A percentile compares a stretch with the other conserved stretches of the same genome.
These are phyloP conservation scores for Mucor indicus DNA, from an alignment of 371 early-diverging fungal species.

Conservation along the genomic window DNA sequence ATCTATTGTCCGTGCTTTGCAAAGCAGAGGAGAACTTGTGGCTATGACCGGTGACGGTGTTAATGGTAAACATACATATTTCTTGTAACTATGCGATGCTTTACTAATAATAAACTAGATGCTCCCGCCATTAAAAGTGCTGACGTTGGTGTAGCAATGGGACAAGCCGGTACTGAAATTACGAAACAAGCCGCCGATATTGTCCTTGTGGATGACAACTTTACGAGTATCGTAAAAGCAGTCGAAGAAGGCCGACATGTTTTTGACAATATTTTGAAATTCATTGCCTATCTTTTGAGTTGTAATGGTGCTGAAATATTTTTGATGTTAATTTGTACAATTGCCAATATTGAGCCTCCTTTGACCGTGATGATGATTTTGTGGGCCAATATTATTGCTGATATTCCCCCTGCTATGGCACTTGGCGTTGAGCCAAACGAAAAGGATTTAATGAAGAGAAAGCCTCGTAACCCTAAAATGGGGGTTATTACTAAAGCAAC, in stretches of 20 bases:
- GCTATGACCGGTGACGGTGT: slow-evolving; percentile 91
- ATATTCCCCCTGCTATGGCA: slow-evolving; percentile 78
- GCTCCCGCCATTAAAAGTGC: slow-evolving; percentile 91
- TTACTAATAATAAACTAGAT: slow-evolving; percentile 60
- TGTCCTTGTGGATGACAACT: slow-evolving; percentile 80
- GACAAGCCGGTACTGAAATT: slow-evolving; percentile 82
- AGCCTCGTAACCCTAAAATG: slow-evolving; percentile 67
- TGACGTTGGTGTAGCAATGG: slow-evolving; percentile 93
- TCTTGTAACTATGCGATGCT: not conserved
- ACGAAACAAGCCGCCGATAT: slow-evolving; percentile 89
- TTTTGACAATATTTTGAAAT: slow-evolving; percentile 88
- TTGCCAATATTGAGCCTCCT: slow-evolving; percentile 46
- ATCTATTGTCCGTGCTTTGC: slow-evolving; percentile 91
- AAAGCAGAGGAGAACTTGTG: slow-evolving; percentile 69
- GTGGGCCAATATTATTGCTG: slow-evolving; percentile 45
- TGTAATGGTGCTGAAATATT: slow-evolving; percentile 80
- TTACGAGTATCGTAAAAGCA: slow-evolving; percentile 75
- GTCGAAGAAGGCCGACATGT: slow-evolving; percentile 80
- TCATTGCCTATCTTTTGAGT: slow-evolving; percentile 80
- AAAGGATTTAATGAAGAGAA: slow-evolving; percentile 71
- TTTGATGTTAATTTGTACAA: slow-evolving; percentile 53
- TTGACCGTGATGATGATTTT: slow-evolving; percentile 50
- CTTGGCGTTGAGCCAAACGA: slow-evolving; percentile 81
- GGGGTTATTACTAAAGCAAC: slow-evolving; percentile 53
- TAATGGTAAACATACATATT: slow-evolving; percentile 38